These are phyloP conservation scores for Colletotrichum chrysophilum DNA, from an alignment of 2,329 filamentous ascomycete genomes.

Conservation along the genomic window DNA sequence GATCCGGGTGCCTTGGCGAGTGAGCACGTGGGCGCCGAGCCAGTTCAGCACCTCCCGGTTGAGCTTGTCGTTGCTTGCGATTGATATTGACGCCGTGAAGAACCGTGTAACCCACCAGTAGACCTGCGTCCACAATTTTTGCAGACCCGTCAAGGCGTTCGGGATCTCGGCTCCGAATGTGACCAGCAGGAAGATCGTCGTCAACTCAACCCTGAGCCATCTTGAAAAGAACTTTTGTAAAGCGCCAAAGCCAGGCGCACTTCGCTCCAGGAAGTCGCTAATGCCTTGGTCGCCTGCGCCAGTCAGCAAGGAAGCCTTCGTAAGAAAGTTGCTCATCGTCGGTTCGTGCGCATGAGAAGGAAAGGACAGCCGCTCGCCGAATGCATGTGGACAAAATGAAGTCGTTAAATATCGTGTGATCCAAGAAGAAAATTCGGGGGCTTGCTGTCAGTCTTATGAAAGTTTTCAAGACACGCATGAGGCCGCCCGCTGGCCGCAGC, in stretches of 20 bases:
- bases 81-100: slow-evolving; percentile 41
- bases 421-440: background rate
- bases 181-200: slow-evolving; percentile 33
- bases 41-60: slow-evolving; percentile 43
- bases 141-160: slow-evolving; percentile 32
- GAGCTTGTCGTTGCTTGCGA: slow-evolving; percentile 39
- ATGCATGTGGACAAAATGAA: background rate
- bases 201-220: slow-evolving; percentile 39
- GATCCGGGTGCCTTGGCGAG: slow-evolving; percentile 32
- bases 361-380: background rate
- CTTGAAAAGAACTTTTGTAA: slow-evolving; percentile 36
- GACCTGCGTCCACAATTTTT: slow-evolving; percentile 30
- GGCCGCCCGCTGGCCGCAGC: background rate
- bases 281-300: background rate
- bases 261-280: slow-evolving; percentile 2
- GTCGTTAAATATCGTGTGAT: background rate
- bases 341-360: background rate
- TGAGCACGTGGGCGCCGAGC: slow-evolving; percentile 38
- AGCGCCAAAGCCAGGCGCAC: slow-evolving; percentile 25
- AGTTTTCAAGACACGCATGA: background rate
- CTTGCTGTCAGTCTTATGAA: background rate
- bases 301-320: slow-evolving; percentile 9
- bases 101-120: slow-evolving; percentile 42
- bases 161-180: slow-evolving; percentile 39
- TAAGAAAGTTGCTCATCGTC: slow-evolving; percentile 8